Base-by-base conservation (phyloP, 495 filamentous ascomycete species). In the Margaritispora aquatica region DNA sequence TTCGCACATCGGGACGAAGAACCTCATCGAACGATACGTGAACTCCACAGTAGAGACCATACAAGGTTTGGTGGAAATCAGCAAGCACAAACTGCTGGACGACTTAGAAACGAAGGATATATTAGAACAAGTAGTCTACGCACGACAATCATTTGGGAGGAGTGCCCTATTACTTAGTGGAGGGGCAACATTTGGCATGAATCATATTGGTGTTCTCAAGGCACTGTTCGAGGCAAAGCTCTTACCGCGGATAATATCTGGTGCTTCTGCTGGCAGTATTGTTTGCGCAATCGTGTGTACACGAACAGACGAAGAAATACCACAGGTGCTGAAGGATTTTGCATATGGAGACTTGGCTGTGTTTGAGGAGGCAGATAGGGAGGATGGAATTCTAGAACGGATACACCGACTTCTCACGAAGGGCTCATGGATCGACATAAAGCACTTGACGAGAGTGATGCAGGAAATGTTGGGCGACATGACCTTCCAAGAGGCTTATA, bases 401-500 rank as follows among this genome's bases (percentile, higher is more conserved):
- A 74, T 85, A n/a, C 80, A 82, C 21, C 80, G 90, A 21, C 84
- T 96, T 53, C 69, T 96, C 44, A 95, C 90, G 55, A 78, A 88
- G 63, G 92, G 92, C 0, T 84, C 85, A 26, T 85, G 92, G 73
- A 84, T 92, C 53, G 92, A 97, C 64, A 93, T 91, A 60, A 78
- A 78, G 22, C 83, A 96, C 68, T 71, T 97, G 31, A 86, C 82
- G 1, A 77, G 85, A 34, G 89, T 92, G 8, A 96, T 96, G 90
- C 81, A 81, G 55, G 75, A 74, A 29, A 76, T 92, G 65, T 74
- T 96, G 17, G 91, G 90, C 9, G 88, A 95, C 61, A 86, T 96
- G 60, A 97, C 93, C 0, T 97, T 97, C 63, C 89, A 92, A 68
- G 93, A 97, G 72, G 90, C 89, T 17, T 97, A 97, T 75, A 96